Percentiles rank a stretch among this genome's conserved stretches.
Conservation (phyloP, 2,329 filamentous ascomycete genomes). For the Fusarium siculi region DNA sequence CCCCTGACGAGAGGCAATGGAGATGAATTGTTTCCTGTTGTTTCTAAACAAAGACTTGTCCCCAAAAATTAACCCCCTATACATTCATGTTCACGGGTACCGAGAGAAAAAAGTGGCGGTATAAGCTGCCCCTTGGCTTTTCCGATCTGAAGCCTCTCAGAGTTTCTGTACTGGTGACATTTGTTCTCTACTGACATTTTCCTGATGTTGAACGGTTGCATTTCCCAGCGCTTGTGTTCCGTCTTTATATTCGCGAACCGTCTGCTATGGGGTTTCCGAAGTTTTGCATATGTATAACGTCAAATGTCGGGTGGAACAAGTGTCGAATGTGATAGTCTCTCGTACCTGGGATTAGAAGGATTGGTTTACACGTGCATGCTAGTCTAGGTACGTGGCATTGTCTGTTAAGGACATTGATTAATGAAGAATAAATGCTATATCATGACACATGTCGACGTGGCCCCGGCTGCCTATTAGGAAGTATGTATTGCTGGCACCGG, state of each 20-base stretch:
- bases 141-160: background rate
- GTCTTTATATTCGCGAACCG: background rate
- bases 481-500: constrained; percentile 34
- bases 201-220: background rate
- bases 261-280: background rate
- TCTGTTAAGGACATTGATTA: constrained; percentile 41
- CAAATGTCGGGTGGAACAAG: background rate
- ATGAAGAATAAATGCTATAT: constrained; percentile 47
- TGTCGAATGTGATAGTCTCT: constrained; percentile 13
- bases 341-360: constrained; percentile 18
- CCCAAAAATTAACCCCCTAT: constrained; percentile 21
- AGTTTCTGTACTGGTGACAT: background rate
- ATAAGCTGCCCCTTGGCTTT: background rate
- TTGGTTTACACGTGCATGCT: constrained; percentile 24
- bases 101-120: constrained; percentile 1
- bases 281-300: background rate
- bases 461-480: constrained; percentile 37
- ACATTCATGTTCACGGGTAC: constrained; percentile 30
- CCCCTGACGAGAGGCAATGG: constrained; percentile 25
- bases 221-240: background rate
- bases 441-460: constrained; percentile 46
- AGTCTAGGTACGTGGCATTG: constrained; percentile 17
- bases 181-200: constrained; percentile 7
- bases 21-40: constrained; percentile 24
- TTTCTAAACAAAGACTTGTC: constrained; percentile 17